Conservation (phyloP, 2,329 filamentous ascomycete genomes). For the Paracorniculantispora psalliotae region DNA sequence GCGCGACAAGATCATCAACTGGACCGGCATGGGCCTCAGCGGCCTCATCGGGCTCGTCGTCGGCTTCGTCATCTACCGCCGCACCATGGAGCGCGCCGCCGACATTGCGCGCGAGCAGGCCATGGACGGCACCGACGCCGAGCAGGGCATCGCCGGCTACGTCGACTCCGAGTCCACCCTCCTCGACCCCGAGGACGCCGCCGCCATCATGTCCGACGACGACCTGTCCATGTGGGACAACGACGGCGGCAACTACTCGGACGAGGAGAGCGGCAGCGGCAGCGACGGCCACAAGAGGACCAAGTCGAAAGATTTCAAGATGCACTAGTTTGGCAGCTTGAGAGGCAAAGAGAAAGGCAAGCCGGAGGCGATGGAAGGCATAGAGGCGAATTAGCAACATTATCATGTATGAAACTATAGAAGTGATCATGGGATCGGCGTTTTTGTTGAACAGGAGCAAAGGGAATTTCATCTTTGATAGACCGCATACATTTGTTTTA, state of each 20-base stretch:
- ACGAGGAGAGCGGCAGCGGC: slow-evolving; percentile 31
- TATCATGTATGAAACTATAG: neutral
- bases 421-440: neutral
- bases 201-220: slow-evolving; percentile 53
- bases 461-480: neutral
- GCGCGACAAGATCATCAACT: slow-evolving; percentile 75
- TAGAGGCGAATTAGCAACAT: neutral
- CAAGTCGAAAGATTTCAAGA: neutral
- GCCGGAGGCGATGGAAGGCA: neutral
- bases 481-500: neutral
- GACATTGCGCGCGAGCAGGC: slow-evolving; percentile 49
- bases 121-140: slow-evolving; percentile 17
- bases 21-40: slow-evolving; percentile 71
- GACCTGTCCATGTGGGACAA: slow-evolving; percentile 55
- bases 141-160: slow-evolving; percentile 34
- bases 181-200: slow-evolving; percentile 45
- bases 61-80: slow-evolving; percentile 78
- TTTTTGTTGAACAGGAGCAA: neutral
- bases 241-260: slow-evolving; percentile 24
- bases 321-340: neutral
- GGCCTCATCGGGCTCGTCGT: slow-evolving; percentile 67
- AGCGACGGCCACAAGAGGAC: slow-evolving; percentile 19
- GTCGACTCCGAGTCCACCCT: slow-evolving; percentile 41
- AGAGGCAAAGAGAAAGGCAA: neutral
- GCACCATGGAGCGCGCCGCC: slow-evolving; percentile 58